These are phyloP conservation scores for Colletotrichum gigasporum DNA, from an alignment of 2,329 filamentous ascomycete genomes.

Conservation along the genomic window DNA sequence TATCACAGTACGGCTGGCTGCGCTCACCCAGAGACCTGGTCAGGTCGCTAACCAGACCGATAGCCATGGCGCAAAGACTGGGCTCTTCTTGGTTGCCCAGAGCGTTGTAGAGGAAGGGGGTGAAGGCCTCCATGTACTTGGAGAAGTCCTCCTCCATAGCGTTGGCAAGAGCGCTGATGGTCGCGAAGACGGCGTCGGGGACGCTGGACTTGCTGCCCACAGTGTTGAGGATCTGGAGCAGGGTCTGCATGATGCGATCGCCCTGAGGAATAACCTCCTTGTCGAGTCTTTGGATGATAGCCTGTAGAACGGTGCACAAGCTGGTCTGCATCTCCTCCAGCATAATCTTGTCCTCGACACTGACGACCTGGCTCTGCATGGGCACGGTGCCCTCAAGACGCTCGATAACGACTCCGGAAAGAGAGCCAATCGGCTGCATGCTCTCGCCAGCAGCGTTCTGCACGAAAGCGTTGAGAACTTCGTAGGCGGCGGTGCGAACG, in stretches of 20 bases:
- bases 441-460: slow-evolving; percentile 90
- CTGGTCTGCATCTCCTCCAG: slow-evolving; percentile 98
- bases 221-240: slow-evolving; percentile 82
- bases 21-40: slow-evolving; percentile 89
- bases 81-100: slow-evolving; percentile 96
- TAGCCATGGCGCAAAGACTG: slow-evolving; percentile 93
- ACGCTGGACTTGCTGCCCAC: slow-evolving; percentile 90
- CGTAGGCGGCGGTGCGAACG: slow-evolving; percentile 94
- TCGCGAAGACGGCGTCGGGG: slow-evolving; percentile 91
- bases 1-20: slow-evolving; percentile 94
- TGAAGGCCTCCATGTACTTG: slow-evolving; percentile 98
- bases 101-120: slow-evolving; percentile 91
- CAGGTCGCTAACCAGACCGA: slow-evolving; percentile 96
- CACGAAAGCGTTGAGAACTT: slow-evolving; percentile 95
- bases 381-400: slow-evolving; percentile 89
- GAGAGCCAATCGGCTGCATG: slow-evolving; percentile 78
- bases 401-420: slow-evolving; percentile 90
- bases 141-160: slow-evolving; percentile 91
- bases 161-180: slow-evolving; percentile 90
- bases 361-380: slow-evolving; percentile 92
- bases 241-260: slow-evolving; percentile 91
- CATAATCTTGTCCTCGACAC: slow-evolving; percentile 94
- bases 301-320: slow-evolving; percentile 88
- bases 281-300: slow-evolving; percentile 91
- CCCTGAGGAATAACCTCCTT: slow-evolving; percentile 90